Base-by-base conservation (phyloP, 2,329 filamentous ascomycete species). In the Ophiostoma angusticollis region DNA sequence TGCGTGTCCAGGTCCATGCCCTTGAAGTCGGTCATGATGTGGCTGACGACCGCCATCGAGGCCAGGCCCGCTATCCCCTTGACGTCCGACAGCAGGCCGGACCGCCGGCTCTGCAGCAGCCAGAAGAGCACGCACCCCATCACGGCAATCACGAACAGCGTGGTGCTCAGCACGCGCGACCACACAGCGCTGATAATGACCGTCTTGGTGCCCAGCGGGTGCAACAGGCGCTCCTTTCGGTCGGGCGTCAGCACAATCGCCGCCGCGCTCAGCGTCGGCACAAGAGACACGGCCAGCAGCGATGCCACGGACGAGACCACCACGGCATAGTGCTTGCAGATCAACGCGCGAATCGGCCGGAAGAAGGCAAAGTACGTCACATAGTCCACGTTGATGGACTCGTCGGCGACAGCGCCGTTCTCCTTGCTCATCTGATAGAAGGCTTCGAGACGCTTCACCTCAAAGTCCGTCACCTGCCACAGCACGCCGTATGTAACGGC, bases 301-400 rank as follows among this genome's bases (percentile, higher is more conserved):
- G 76, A 77, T 0, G 74, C 72, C 6, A 80, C 47, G 0, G 78
- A 80, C 1, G 77, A 82, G 12, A 78, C 60, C 0, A 71, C 70
- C 6, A 85, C 80, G 1, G 80, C 78, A 52, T 77, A 80, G 49
- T 85, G 80, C 31, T 65, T 67, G 45, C 72, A 68, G 43, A 63
- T 63, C 3, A 83, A 50, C 1, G 80, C 79, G 32, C 69, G 64
- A 5, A 84, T 55, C 0, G 80, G 80, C 3, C 78, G 67, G 28
- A 79, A 57, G 50, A 81, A 74, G 49, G 69, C 76, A 58, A 79
- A 72, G 48, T 74, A 69, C 5, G 79, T 83, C 31, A 82, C 67
- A 43, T 85, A 85, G 54, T 84, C 78, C 44, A 82, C 78, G 46
- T 84, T 84, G 50, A 85, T 70, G 0, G 76, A 81, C 51, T 75